phyloP scores from a whole-genome alignment of 495 filamentous ascomycete genomes.

The Daldinia grandis region DNA sequence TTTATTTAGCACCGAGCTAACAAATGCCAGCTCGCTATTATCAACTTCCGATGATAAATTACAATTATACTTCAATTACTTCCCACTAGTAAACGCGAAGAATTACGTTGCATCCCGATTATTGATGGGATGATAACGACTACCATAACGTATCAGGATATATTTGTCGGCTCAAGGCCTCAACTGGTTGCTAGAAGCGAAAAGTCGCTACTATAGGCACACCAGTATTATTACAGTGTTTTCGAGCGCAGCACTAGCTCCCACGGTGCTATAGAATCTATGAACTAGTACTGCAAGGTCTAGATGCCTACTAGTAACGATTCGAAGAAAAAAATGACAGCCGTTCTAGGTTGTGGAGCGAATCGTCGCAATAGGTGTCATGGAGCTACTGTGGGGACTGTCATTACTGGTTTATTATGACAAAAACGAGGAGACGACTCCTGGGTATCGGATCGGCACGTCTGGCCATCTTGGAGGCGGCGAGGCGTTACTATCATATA shows the following conservation, averaged over 20 bases:
- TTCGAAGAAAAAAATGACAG: neutral
- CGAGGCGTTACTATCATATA: slow-evolving; percentile 12
- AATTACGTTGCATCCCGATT: neutral
- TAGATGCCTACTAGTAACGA: neutral
- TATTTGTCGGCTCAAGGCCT: neutral
- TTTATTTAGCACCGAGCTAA: slow-evolving; percentile 22
- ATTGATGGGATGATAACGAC: neutral
- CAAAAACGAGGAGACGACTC: slow-evolving; percentile 18
- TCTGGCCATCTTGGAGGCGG: slow-evolving; percentile 7
- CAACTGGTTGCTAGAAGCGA: neutral
- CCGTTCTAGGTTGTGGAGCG: neutral
- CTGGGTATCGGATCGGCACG: slow-evolving; percentile 13
- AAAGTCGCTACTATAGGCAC: neutral
- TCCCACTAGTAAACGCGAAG: neutral
- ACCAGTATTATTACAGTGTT: neutral
- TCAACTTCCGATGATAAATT: slow-evolving; percentile 53
- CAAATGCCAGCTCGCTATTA: slow-evolving; percentile 54
- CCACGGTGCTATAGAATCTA: neutral
- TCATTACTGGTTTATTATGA: slow-evolving; percentile 13
- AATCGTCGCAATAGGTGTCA: slow-evolving; percentile 4
- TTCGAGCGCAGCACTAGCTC: neutral
- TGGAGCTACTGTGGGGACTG: neutral
- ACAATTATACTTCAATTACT: neutral
- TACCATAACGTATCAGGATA: neutral
- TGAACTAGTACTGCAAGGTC: neutral